These are phyloP conservation scores for Pythium vanterpoolii DNA, from an alignment of 352 stramenopile genomes.

Conservation along the genomic window DNA sequence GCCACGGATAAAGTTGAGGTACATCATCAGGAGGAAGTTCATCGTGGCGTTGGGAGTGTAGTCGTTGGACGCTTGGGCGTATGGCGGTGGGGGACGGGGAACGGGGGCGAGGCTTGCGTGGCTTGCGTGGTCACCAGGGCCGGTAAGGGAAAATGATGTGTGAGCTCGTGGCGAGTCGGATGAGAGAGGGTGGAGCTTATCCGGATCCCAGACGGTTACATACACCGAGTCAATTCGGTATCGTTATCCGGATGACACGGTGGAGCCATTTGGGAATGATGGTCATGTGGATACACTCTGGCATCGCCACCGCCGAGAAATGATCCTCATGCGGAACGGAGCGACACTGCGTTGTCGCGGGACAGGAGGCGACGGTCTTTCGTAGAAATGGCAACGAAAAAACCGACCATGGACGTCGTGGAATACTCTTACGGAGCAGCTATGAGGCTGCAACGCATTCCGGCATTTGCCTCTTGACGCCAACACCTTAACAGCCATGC, in stretches of 20 bases:
- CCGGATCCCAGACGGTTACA: slow-evolving; percentile 5
- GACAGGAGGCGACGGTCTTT: background rate
- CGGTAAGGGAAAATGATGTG: slow-evolving; percentile 5
- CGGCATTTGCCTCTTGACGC: background rate
- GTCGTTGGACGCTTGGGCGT: too few species aligned
- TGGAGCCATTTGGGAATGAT: background rate
- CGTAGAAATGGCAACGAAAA: too few species aligned
- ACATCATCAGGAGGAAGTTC: slow-evolving; percentile 79
- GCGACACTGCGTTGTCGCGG: too few species aligned
- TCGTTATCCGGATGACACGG: slow-evolving; percentile 9
- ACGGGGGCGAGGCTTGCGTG: background rate
- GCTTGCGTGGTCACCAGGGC: slow-evolving; percentile 3
- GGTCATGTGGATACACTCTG: slow-evolving; percentile 10
- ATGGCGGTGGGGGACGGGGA: background rate
- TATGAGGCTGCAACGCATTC: background rate
- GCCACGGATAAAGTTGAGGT: slow-evolving; percentile 70
- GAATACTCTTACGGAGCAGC: too few species aligned
- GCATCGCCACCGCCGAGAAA: background rate
- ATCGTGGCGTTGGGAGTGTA: slow-evolving; percentile 29
- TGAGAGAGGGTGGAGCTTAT: slow-evolving; percentile 1
- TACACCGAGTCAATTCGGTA: background rate
- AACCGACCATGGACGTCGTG: too few species aligned
- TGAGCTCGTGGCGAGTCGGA: background rate
- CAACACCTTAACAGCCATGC: background rate
- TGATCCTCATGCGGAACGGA: too few species aligned